Evolutionary conservation across 306 rosid species (phyloP), one percentile per base, ranked within the genome.

Genomic region (Quercus engelmannii): DNA sequence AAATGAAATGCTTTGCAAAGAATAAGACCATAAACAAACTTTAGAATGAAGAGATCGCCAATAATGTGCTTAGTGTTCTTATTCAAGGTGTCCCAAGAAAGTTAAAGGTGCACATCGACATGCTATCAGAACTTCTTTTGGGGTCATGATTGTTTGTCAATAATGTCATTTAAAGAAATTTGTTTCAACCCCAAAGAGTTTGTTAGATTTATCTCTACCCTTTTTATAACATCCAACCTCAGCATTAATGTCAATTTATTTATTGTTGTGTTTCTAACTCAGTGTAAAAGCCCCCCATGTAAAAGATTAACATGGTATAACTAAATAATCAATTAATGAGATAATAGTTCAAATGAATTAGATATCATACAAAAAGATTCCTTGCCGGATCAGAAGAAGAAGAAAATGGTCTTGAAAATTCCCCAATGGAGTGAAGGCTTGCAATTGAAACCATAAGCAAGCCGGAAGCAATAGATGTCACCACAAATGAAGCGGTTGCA

Each of bases 371-470:
- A 11, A 94, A 90, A 69, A 92, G 92, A 86, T 87, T 94, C 82
- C 92, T 91, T 72, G 92, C 85, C 21, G 98, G 97, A 87, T 94
- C 88, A 69, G 86, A 82, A 90, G 88, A 73, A 73, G 74, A 87
- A 74, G 91, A 87, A 70, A 91, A 82, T n/a, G 90, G 74, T 74
- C 88, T 82, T 57, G 26, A 69, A 73, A 82, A 85, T 71, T 84
- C 71, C 82, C 90, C 88, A 30, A 84, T 83, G 20, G 82, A 88
- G 84, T 92, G 95, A 79, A 94, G 94, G 86, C 92, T 94, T 72
- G 97, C 88, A 58, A 91, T 90, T 63, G 95, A 92, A 84, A 92
- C 79, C 21, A 92, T 89, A 51, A 94, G 98, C 79, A 91, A 75
- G 49, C 97, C 93, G 5, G 93, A 92, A 38, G 59, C 85, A 78